Base-by-base conservation (phyloP, 441 rosid genomes). In the Sinapis alba region DNA sequence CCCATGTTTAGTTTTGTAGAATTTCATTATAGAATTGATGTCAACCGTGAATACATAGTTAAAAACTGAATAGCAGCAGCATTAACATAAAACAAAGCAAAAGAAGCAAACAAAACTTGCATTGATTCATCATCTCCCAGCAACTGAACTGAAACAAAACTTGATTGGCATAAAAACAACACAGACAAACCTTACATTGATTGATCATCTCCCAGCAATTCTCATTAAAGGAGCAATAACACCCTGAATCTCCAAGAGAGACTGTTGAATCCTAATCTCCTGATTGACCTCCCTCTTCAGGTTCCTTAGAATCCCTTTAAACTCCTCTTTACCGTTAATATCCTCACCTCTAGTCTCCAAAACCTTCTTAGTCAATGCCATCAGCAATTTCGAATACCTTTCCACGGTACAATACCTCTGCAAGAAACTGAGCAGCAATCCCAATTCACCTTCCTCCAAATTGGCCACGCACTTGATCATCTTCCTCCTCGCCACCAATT, bases 401-500 rank as follows among this genome's bases (percentile, higher is more conserved):
- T 94, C 92, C 73, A 79, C 72, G 0, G 98, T 90, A 3, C 87
- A 81, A 63, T 92, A 78, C 87, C 82, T 95, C 7, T 84, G 88
- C 79, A 95, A 74, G 87, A 95, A 95, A 20, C 76, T 70, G 79
- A 91, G 26, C 76, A 93, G 79, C 80, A 89, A 77, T 8, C 92
- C 93, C 62, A 93, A 81, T 84, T 88, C 97, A 19, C 85, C 88
- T 3, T 45, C 73, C 41, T 90, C 92, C 86, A 93, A 72, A 78
- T 89, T 95, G 8, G 76, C 63, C 4, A 91, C 85, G 8, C 89
- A 95, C 73, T 84, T 95, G 73, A 92, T 7, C 58, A 92, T 75
- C 83, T 91, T 93, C 84, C 85, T 88, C 84, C 99, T 84, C 0
- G 95, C 88, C 66, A 91, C 92, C 82, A 95, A 68, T 59, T 93